A percentile compares a stretch with the other conserved stretches of the same genome.
Evolutionary conservation across 192 early-diverging fungal genomes (phyloP).

Genomic region (Lobosporangium transversale): DNA sequence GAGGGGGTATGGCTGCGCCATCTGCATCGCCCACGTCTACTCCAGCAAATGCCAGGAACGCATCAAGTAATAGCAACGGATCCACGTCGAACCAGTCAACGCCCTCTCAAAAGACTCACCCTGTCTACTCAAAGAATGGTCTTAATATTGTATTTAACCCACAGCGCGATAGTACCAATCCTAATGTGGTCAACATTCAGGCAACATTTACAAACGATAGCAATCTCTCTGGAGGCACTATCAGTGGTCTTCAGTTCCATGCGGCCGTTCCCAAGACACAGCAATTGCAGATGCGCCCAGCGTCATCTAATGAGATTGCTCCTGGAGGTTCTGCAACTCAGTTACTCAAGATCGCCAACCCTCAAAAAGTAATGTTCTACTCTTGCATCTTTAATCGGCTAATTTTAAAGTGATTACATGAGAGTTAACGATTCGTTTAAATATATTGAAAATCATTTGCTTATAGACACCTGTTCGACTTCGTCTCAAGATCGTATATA

Average conservation of each 20-base stretch:
- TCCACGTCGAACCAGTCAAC: constrained; percentile 22
- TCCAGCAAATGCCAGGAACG: constrained; percentile 24
- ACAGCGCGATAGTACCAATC: constrained; percentile 68
- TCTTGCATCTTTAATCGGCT: no score
- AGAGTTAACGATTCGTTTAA: no score
- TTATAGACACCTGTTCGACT: constrained; percentile 65
- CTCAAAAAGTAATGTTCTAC: constrained; percentile 70
- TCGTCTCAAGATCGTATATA: constrained; percentile 65
- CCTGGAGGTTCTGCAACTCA: constrained; percentile 77
- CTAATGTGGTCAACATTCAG: constrained; percentile 71
- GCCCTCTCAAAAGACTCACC: constrained; percentile 50
- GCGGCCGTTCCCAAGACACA: constrained; percentile 96
- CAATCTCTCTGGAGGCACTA: constrained; percentile 52
- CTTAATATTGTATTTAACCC: constrained; percentile 80
- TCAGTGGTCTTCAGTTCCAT: constrained; percentile 81
- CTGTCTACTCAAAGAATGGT: constrained; percentile 84
- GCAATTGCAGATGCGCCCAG: constrained; percentile 86
- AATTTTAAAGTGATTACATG: no score
- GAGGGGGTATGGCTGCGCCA: constrained; percentile 30
- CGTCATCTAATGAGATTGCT: constrained; percentile 72
- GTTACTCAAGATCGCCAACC: constrained; percentile 87
- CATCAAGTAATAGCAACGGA: constrained; percentile 25
- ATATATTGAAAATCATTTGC: not conserved
- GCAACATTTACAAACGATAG: constrained; percentile 76
- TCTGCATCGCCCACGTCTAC: constrained; percentile 34